Base-by-base conservation (phyloP, 2,329 filamentous ascomycete genomes). In the Colletotrichum orchidophilum region DNA sequence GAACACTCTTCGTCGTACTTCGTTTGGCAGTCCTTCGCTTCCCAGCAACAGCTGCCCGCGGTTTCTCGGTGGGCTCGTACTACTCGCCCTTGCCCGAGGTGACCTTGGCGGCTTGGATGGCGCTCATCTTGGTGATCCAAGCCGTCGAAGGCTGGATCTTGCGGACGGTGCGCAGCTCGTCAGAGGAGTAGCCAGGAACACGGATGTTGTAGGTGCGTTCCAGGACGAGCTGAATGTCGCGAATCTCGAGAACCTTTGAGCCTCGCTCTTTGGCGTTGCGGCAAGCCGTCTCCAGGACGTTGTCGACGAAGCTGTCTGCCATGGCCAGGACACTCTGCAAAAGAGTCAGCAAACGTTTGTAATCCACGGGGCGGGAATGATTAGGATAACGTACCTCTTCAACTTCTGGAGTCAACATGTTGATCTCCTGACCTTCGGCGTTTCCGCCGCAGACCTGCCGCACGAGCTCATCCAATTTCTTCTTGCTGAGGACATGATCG, bases 61-160 rank as follows among this genome's bases (percentile, higher is more conserved):
- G 59, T 69, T 27, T 31, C 27, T 65, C 60, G 54, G 24, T 21
- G 60, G 62, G 60, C 29, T 64, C 50, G 57, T 80, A 83, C 75
- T 84, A 84, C 76, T 89, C 87, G 59, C 86, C 85, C 80, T 89
- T 89, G 27, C 89, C 87, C 5, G 89, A 86, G 82, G 89, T 92
- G 55, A 92, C 95, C 85, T 98, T 98, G 57, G 95, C 94, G 1
- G 95, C 96, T 83, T 97, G 95, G 18, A 99, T 93, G 27, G 96
- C 96, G 77, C 95, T 96, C 92, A 99, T 97, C 87, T 99, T 99
- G 75, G 93, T 92, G 73, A 96, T 96, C 95, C 96, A 99, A 26
- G 91, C 93, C 18, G 92, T 86, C 24, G 94, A 92, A 2, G 96
- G 96, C 80, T 96, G 93, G 63, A 97, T 93, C 85, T 98, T 98